These are phyloP conservation scores for Allium sativum DNA, from an alignment of 106 monocot species.

Conservation along the genomic window DNA sequence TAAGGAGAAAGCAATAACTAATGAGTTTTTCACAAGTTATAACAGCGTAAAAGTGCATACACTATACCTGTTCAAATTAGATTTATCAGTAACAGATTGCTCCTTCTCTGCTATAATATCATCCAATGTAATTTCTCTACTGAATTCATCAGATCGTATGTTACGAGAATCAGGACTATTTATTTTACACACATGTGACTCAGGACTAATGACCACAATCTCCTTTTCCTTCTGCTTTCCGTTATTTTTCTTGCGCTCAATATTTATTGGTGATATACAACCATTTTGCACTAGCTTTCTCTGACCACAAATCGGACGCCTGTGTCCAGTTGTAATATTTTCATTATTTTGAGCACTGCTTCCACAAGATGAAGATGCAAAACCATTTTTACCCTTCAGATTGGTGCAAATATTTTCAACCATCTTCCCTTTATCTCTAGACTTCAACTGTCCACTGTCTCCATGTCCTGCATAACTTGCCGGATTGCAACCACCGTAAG, in stretches of 20 bases:
- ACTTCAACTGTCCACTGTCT: not conserved
- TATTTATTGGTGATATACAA: conserved; percentile 49
- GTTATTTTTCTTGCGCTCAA: conserved; percentile 9
- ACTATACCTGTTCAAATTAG: conserved; percentile 11
- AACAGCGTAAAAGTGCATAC: too few relatives aligned
- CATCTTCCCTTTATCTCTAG: conserved; percentile 20
- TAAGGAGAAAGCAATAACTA: too few relatives aligned
- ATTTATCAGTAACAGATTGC: not conserved
- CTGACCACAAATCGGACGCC: conserved; percentile 13
- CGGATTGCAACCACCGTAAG: conserved; percentile 7
- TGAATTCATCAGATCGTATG: conserved; percentile 2
- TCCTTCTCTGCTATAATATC: not conserved
- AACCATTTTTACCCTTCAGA: conserved; percentile 9
- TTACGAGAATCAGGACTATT: conserved; percentile 4
- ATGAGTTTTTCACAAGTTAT: too few relatives aligned
- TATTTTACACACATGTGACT: not conserved
- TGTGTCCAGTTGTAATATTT: not conserved
- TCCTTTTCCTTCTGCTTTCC: not conserved
- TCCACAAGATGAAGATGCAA: not conserved
- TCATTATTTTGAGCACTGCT: conserved; percentile 3
- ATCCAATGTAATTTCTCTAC: conserved; percentile 9
- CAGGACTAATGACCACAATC: not conserved
- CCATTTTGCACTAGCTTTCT: conserved; percentile 54
- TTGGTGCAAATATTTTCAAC: conserved; percentile 8
- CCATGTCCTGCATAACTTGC: conserved; percentile 6